Evolutionary conservation across 208 protist species (phyloP).

Genomic region (Herpetomonas tarakana): DNA sequence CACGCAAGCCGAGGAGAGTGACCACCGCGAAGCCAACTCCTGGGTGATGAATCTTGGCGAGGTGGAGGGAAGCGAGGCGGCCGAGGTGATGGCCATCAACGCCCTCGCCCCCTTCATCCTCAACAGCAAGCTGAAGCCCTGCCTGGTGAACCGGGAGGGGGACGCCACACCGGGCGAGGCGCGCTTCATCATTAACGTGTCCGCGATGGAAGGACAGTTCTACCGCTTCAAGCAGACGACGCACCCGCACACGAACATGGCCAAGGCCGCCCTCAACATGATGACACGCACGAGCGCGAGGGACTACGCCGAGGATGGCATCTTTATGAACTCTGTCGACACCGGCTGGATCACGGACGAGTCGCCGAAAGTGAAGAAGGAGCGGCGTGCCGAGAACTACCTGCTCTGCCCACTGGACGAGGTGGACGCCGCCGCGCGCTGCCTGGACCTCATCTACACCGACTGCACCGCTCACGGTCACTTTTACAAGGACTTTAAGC

Average conservation of each 20-base stretch:
- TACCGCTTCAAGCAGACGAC: slow-evolving; percentile 91
- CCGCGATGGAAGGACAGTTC: slow-evolving; percentile 97
- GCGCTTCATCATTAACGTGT: slow-evolving; percentile 97
- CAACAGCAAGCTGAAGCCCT: slow-evolving; percentile 89
- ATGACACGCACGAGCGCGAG: slow-evolving; percentile 94
- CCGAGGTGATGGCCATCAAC: slow-evolving; percentile 97
- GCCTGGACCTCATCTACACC: slow-evolving; percentile 94
- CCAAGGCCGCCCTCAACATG: slow-evolving; percentile 98
- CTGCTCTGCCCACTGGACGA: slow-evolving; percentile 92
- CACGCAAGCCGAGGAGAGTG: slow-evolving; percentile 83
- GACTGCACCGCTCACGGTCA: slow-evolving; percentile 70
- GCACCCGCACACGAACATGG: slow-evolving; percentile 99
- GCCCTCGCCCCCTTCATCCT: slow-evolving; percentile 95
- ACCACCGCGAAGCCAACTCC: slow-evolving; percentile 84
- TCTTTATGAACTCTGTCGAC: slow-evolving; percentile 98
- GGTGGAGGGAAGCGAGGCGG: slow-evolving; percentile 90
- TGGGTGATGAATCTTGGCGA: slow-evolving; percentile 91
- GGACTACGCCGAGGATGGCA: slow-evolving; percentile 88
- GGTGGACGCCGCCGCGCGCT: slow-evolving; percentile 95
- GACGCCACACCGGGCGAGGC: slow-evolving; percentile 53
- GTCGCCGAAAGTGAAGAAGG: slow-evolving; percentile 86
- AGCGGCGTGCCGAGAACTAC: slow-evolving; percentile 57
- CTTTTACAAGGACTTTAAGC: slow-evolving; percentile 92
- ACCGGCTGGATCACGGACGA: slow-evolving; percentile 98
- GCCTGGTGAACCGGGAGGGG: slow-evolving; percentile 65